Percentiles rank a stretch among this genome's conserved stretches.
Evolutionary conservation across 1,284 basidiomycete genomes (phyloP).

Genomic region (Nidula niveotomentosa): DNA sequence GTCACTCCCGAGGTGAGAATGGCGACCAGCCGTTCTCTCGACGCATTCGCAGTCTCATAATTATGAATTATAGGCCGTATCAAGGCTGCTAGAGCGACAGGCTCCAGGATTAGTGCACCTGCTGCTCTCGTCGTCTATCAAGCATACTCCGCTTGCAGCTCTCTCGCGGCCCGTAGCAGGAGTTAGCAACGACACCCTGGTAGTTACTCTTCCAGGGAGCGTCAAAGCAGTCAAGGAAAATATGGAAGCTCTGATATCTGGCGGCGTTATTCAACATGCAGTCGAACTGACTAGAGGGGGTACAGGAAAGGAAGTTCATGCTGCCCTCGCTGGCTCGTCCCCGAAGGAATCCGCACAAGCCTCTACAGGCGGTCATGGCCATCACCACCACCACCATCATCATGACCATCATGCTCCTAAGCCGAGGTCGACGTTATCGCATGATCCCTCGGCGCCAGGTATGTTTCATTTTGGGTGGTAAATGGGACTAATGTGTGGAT

Average conservation of each 20-base stretch:
- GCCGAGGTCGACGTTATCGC: slow-evolving; percentile 56
- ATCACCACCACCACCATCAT: slow-evolving; percentile 39
- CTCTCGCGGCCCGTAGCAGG: slow-evolving; percentile 83
- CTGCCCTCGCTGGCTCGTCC: slow-evolving; percentile 27
- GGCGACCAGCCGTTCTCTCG: no score
- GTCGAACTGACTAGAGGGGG: slow-evolving; percentile 76
- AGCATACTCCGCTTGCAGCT: slow-evolving; percentile 78
- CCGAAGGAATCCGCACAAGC: slow-evolving; percentile 27
- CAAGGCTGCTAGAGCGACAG: slow-evolving; percentile 62
- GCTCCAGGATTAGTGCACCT: slow-evolving; percentile 83
- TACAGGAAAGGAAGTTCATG: slow-evolving; percentile 62
- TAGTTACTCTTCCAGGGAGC: slow-evolving; percentile 83
- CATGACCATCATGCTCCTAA: slow-evolving; percentile 46
- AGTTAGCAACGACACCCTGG: slow-evolving; percentile 62
- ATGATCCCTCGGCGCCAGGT: slow-evolving; percentile 71
- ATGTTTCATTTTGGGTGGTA: slow-evolving; percentile 15
- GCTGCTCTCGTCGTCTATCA: slow-evolving; percentile 65
- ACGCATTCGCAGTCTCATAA: slow-evolving; percentile 5
- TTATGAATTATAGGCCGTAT: slow-evolving; percentile 55
- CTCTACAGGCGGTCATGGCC: slow-evolving; percentile 25
- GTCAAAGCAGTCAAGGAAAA: slow-evolving; percentile 84
- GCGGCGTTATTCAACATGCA: slow-evolving; percentile 66
- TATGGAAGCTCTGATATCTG: slow-evolving; percentile 58
- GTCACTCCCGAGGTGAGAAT: slow-evolving; percentile 86
- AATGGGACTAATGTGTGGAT: neutral